Evolutionary conservation across 345 rosid species (phyloP).

Genomic region (Aegle marmelos): DNA sequence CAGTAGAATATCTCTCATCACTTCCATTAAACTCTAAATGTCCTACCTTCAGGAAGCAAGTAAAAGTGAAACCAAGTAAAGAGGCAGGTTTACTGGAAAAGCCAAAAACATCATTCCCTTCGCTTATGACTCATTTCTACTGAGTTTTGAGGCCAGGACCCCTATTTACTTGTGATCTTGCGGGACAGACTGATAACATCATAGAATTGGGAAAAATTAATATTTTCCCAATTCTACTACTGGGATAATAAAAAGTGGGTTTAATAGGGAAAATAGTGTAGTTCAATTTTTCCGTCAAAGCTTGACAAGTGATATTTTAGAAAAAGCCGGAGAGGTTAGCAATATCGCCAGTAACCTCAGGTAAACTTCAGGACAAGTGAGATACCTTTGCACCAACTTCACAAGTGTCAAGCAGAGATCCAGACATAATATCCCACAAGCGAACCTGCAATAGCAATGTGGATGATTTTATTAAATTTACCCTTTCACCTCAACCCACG

Average conservation of each 20-base stretch:
- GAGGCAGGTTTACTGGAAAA: not conserved
- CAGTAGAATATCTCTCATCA: slow-evolving; percentile 45
- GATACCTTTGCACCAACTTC: slow-evolving; percentile 68
- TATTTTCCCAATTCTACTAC: not conserved
- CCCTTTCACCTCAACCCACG: slow-evolving; percentile 9
- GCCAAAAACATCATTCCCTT: not conserved
- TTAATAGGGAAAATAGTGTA: not conserved
- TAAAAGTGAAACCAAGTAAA: slow-evolving; percentile 8
- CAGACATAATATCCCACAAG: slow-evolving; percentile 78
- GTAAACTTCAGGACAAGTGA: slow-evolving; percentile 9
- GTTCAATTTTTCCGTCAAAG: not conserved
- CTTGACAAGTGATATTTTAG: not conserved
- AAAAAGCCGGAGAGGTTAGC: not conserved
- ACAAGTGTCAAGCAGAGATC: slow-evolving; percentile 82
- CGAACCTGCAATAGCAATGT: slow-evolving; percentile 58
- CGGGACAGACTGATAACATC: not conserved
- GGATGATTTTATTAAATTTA: slow-evolving; percentile 1
- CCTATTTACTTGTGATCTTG: not conserved
- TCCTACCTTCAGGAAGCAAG: slow-evolving; percentile 56
- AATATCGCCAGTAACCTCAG: not conserved
- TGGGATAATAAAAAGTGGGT: not conserved
- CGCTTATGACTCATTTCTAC: not conserved
- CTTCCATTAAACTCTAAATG: slow-evolving; percentile 36
- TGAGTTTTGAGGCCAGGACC: not conserved
- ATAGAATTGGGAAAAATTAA: not conserved